A percentile compares a stretch with the other conserved stretches of the same genome.
Evolutionary conservation across 2,329 filamentous ascomycete genomes (phyloP).

Genomic region (Xylogone sp.): DNA sequence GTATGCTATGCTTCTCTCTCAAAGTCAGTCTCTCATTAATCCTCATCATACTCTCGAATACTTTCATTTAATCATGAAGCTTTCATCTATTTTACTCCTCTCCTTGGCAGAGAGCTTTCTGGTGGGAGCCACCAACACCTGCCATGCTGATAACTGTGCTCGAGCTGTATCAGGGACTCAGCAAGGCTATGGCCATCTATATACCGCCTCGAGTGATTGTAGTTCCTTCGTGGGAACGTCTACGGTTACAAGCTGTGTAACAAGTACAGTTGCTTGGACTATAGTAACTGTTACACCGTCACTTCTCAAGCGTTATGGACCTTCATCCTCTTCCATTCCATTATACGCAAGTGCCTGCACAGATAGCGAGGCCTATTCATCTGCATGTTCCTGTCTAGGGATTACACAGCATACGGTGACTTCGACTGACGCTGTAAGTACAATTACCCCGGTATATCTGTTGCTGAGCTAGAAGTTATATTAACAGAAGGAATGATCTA

Average conservation of each 20-base stretch:
- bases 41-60: not conserved
- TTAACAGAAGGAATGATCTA: slow-evolving; percentile 1
- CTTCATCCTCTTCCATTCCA: slow-evolving; percentile 12
- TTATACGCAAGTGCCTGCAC: slow-evolving; percentile 19
- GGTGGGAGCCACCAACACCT: slow-evolving; percentile 1
- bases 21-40: not conserved
- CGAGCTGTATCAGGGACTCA: slow-evolving; percentile 17
- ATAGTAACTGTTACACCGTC: not conserved
- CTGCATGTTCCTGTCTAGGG: not conserved
- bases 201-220: slow-evolving; percentile 14
- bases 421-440: slow-evolving; percentile 8
- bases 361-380: slow-evolving; percentile 10
- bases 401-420: not conserved
- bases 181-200: slow-evolving; percentile 6
- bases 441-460: not conserved
- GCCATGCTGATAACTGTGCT: slow-evolving; percentile 15
- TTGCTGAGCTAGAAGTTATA: not conserved
- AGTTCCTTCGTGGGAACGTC: slow-evolving; percentile 10
- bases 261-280: slow-evolving; percentile 5
- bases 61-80: not conserved
- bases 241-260: slow-evolving; percentile 5
- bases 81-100: slow-evolving; percentile 1
- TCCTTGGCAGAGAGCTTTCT: slow-evolving; percentile 2
- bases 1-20: not conserved
- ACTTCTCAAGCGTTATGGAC: slow-evolving; percentile 3